These are phyloP conservation scores for Ustilago xerochloae DNA, from an alignment of 1,284 basidiomycete genomes.

Conservation along the genomic window DNA sequence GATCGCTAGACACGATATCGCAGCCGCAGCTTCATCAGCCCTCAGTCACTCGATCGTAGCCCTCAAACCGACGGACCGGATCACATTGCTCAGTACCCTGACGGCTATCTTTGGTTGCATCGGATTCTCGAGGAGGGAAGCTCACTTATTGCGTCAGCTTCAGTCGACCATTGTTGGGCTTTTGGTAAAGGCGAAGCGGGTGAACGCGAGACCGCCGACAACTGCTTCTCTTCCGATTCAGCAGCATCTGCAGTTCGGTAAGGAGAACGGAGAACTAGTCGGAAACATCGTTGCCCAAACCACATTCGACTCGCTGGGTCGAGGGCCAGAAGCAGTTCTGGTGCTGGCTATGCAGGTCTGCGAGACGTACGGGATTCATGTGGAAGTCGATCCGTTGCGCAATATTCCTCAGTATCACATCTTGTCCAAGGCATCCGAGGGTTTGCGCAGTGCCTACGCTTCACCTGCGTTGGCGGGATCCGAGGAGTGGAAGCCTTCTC, in stretches of 20 bases:
- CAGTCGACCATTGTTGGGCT: slow-evolving; percentile 53
- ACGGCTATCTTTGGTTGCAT: slow-evolving; percentile 61
- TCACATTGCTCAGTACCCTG: slow-evolving; percentile 55
- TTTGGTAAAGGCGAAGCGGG: slow-evolving; percentile 41
- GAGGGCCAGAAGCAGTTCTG: slow-evolving; percentile 57
- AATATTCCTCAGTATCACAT: slow-evolving; percentile 58
- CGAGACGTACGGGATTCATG: slow-evolving; percentile 64
- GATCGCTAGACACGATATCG: slow-evolving; percentile 62
- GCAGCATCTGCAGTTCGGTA: slow-evolving; percentile 27
- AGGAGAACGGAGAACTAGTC: slow-evolving; percentile 21
- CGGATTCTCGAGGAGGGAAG: slow-evolving; percentile 57
- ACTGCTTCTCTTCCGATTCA: slow-evolving; percentile 34
- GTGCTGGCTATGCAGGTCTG: slow-evolving; percentile 63
- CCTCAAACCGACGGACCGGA: slow-evolving; percentile 61
- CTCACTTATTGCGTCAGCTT: slow-evolving; percentile 59
- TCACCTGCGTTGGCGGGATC: slow-evolving; percentile 27
- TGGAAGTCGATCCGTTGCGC: slow-evolving; percentile 54
- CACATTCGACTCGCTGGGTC: slow-evolving; percentile 27
- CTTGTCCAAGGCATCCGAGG: slow-evolving; percentile 48
- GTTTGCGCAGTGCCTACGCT: slow-evolving; percentile 42
- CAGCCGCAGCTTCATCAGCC: slow-evolving; percentile 52
- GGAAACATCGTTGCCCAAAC: slow-evolving; percentile 51
- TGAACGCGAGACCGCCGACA: slow-evolving; percentile 13
- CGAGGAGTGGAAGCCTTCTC: slow-evolving; percentile 27
- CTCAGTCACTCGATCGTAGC: slow-evolving; percentile 58